Evolutionary conservation across 2,329 filamentous ascomycete species (phyloP), one percentile per base, ranked within the genome.

Genomic region (Aspergillus quadrilineatus): DNA sequence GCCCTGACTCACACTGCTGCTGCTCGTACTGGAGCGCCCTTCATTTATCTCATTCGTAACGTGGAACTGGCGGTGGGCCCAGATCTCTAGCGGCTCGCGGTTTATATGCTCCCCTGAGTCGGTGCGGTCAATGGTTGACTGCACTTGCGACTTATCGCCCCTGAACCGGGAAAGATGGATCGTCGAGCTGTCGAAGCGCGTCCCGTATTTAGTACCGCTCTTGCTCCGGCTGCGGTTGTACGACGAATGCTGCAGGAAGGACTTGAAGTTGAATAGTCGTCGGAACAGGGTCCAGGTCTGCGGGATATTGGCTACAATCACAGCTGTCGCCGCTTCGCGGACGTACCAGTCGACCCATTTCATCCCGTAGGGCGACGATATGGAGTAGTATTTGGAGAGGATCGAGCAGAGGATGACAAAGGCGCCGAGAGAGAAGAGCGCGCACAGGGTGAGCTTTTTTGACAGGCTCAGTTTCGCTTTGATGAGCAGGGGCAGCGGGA

Each of bases 371-470:
- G 81, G 81, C 17, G 82, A 70, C 14, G 72, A 78, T 58, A 87
- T 85, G 44, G 82, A 84, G 70, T 85, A 85, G 64, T 84, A 83
- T 58, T 85, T 85, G 17, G 85, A 86, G 14, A 87, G 72, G 5
- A 82, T 77, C 9, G 83, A 82, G 15, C 81, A 80, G 12, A 86
- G 70, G 50, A 87, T 83, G 63, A 80, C 72, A 58, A 84, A 81
- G 3, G 80, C 64, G 1, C 85, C 85, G 2, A 87, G 73, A 2
- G 78, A 74, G 66, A 87, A 86, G 30, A 87, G 77, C 30, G 72
- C 75, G 45, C 81, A 76, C 0, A 87, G 71, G 0, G 83, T 76
- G 0, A 80, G 49, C 65, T 86, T 87, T 55, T 82, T 74, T 55
- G 71, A 72, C 4, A 67, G 55, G 4, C 74, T 74, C 1, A 80